A percentile compares a stretch with the other conserved stretches of the same genome.
Conservation (phyloP, 345 rosid species). For the Rhodomyrtus tomentosa region DNA sequence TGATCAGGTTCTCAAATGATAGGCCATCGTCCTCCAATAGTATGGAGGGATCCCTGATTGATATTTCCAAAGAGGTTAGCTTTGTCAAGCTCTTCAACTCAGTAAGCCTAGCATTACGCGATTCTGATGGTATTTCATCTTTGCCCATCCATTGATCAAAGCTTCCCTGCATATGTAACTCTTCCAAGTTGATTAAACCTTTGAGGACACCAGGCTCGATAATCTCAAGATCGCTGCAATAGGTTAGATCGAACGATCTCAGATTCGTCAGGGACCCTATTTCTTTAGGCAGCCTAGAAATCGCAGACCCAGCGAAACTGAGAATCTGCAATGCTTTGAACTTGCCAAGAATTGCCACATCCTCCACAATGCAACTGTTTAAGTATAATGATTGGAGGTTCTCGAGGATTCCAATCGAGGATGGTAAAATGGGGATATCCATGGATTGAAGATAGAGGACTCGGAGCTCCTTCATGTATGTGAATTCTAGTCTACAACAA, state of each 20-base stretch:
- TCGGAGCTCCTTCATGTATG: background rate
- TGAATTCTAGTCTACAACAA: background rate
- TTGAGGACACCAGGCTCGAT: background rate
- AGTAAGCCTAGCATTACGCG: background rate
- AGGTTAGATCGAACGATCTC: background rate
- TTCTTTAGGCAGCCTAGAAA: background rate
- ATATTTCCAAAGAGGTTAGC: background rate
- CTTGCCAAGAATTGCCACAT: background rate
- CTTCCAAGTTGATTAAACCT: background rate
- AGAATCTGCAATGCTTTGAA: background rate
- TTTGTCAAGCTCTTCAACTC: background rate
- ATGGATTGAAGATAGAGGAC: background rate
- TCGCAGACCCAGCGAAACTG: background rate
- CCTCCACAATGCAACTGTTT: background rate
- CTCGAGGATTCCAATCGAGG: background rate
- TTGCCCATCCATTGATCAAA: background rate
- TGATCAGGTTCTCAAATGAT: background rate
- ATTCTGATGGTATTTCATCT: background rate
- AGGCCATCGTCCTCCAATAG: background rate
- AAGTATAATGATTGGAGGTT: background rate
- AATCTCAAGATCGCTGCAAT: rapidly evolving
- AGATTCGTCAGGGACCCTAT: background rate
- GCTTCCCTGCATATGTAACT: background rate
- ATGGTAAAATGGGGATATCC: background rate
- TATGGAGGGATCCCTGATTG: background rate